Base-by-base conservation (phyloP, 1,139 yeast species). In the Pichia sorboxylosa region DNA sequence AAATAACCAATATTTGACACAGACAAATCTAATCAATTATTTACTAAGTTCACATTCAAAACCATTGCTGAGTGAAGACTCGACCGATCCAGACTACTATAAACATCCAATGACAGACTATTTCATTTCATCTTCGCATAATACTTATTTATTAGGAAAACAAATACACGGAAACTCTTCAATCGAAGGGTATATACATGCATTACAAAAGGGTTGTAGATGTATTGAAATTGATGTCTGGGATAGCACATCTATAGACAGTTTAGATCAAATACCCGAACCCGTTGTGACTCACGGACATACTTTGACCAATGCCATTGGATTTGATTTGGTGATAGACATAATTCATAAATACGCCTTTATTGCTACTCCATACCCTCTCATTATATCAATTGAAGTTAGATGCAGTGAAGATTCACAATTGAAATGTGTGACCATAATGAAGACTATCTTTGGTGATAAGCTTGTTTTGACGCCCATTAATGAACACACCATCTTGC, bases 161-260 rank as follows among this genome's bases (percentile, higher is more conserved):
- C 98, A 92, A 50, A 68, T 84, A n/a, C 94, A 77, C 2, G 95
- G 92, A n/a, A 74, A 70, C 13, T 82, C 96, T 0, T 81, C 94
- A 0, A 72, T 84, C 1, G 97, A 90, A 48, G 94, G 94, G 0
- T 92, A 90, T 45, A 76, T 84, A n/a, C 69, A 80, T 33, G 93
- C 84, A 0, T 58, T 92, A 31, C 95, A 85, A 48, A 70, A 85
- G 36, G 97, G 98, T 1, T 90, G 97, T 47, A 63, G 95, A 30
- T 85, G 96, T 44, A 66, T 92, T 16, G 99, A 92, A 49, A 73
- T 92, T 27, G 99, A 92, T 54, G 66, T 92, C 16, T 92, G 98
- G 98, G 95, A 90, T 57, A 92, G 93, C 8, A n/a, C n/a, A n/a
- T 11, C 22, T 11, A 8, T 19, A 8, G 22, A 19, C 22, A 11